Evolutionary conservation across 352 stramenopile genomes (phyloP).

Genomic region (Globisporangium echinulatum): DNA sequence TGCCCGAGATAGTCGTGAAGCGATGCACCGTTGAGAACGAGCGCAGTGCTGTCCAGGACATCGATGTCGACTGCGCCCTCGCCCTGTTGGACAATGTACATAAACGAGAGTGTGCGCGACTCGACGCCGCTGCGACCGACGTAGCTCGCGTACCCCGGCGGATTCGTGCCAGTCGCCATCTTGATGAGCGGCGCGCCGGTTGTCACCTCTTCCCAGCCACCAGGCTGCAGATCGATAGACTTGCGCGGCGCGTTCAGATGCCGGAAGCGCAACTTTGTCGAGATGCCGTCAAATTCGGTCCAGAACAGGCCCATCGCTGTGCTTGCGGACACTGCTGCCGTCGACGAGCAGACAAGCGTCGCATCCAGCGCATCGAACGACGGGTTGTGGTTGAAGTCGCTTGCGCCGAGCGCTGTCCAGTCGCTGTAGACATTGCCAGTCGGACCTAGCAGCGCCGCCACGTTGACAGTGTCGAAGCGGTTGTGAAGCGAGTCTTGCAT

Average conservation of each 20-base stretch:
- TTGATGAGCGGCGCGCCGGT: conserved; percentile 34
- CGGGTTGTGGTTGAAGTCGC: conserved; percentile 50
- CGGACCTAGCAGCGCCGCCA: conserved; percentile 14
- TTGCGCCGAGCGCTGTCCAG: conserved; percentile 16
- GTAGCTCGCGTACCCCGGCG: conserved; percentile 33
- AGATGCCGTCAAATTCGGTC: conserved; percentile 69
- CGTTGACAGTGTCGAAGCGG: not conserved
- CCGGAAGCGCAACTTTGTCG: conserved; percentile 54
- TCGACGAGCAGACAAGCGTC: conserved; percentile 32
- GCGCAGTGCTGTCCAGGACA: conserved; percentile 26
- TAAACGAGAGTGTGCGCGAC: conserved; percentile 34
- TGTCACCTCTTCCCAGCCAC: conserved; percentile 30
- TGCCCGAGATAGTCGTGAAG: conserved; percentile 35
- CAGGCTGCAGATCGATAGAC: not conserved
- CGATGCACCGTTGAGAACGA: conserved; percentile 40
- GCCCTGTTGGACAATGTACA: conserved; percentile 39
- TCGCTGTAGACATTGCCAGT: conserved; percentile 17
- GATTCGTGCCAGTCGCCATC: conserved; percentile 28
- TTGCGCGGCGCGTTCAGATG: conserved; percentile 26
- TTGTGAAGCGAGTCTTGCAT: not conserved
- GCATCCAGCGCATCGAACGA: conserved; percentile 31
- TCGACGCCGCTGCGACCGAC: conserved; percentile 44
- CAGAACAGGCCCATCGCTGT: conserved; percentile 38
- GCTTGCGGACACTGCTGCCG: not conserved
- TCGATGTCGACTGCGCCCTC: conserved; percentile 34